Evolutionary conservation across 2,329 filamentous ascomycete species (phyloP).

Genomic region (Cytospora piceicola): DNA sequence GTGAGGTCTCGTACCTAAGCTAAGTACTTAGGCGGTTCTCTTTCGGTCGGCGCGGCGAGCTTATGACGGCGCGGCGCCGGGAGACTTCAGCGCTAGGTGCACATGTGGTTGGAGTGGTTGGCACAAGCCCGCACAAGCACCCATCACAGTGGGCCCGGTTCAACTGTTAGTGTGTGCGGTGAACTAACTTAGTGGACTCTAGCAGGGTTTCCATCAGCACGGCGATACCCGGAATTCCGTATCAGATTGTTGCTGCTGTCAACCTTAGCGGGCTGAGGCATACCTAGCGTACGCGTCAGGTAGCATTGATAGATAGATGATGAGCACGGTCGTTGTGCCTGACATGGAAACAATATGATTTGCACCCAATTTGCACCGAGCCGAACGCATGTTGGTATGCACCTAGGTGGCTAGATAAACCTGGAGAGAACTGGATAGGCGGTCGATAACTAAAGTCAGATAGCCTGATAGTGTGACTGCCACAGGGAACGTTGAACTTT

Average conservation of each 20-base stretch:
- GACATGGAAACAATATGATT: no score
- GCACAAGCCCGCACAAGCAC: background rate
- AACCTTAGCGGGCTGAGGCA: no score
- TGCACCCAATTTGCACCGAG: background rate
- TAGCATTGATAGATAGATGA: background rate
- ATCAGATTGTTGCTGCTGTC: background rate
- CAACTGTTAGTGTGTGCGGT: background rate
- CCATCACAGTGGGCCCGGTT: background rate
- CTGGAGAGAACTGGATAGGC: background rate
- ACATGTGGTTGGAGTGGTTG: background rate
- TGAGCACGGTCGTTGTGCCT: background rate
- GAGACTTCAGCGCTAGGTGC: background rate
- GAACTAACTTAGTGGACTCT: background rate
- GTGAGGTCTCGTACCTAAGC: background rate
- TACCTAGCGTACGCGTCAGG: background rate
- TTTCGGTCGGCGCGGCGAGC: background rate
- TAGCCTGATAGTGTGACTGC: background rate
- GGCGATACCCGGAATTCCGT: background rate
- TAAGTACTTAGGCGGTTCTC: background rate
- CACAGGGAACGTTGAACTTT: slow-evolving; percentile 12
- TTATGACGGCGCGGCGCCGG: background rate
- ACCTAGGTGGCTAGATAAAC: background rate
- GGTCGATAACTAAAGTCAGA: background rate
- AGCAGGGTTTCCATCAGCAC: background rate
- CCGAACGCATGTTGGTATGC: no score